phyloP scores from a whole-genome alignment of 1,139 yeast species.

The Kurtzmaniella quercitrusa region DNA sequence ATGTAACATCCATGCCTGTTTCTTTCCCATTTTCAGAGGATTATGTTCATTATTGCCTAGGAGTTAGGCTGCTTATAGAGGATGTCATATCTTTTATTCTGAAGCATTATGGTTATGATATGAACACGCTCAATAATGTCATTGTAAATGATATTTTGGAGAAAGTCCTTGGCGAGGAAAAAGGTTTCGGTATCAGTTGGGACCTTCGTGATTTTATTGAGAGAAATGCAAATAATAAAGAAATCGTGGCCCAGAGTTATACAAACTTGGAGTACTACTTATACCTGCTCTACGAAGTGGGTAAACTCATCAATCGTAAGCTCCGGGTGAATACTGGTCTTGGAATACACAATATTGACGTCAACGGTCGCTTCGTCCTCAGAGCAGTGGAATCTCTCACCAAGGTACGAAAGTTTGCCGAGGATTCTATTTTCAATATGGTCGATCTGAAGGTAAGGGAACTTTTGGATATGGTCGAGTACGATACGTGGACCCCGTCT shows the following conservation, averaged over 20 bases:
- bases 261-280: slow-evolving; percentile 86
- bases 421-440: slow-evolving; percentile 73
- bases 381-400: slow-evolving; percentile 49
- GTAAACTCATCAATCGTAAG: slow-evolving; percentile 38
- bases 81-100: slow-evolving; percentile 61
- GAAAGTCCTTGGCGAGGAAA: slow-evolving; percentile 51
- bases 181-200: slow-evolving; percentile 56
- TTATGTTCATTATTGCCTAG: slow-evolving; percentile 81
- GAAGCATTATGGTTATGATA: slow-evolving; percentile 56
- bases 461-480: slow-evolving; percentile 79
- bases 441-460: slow-evolving; percentile 78
- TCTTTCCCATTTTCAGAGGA: slow-evolving; percentile 85
- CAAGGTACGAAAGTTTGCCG: slow-evolving; percentile 68
- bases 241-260: slow-evolving; percentile 83
- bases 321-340: slow-evolving; percentile 52
- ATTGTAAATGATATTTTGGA: slow-evolving; percentile 65
- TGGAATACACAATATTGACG: slow-evolving; percentile 40
- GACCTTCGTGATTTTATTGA: slow-evolving; percentile 62
- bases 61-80: slow-evolving; percentile 61
- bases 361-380: slow-evolving; percentile 35
- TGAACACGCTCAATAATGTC: slow-evolving; percentile 41
- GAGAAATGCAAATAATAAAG: slow-evolving; percentile 68
- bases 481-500: slow-evolving; percentile 67
- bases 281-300: slow-evolving; percentile 55
- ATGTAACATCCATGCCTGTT: slow-evolving; percentile 50